phyloP scores from a whole-genome alignment of 2,329 filamentous ascomycete species.

The Chrysoporthe puriensis region DNA sequence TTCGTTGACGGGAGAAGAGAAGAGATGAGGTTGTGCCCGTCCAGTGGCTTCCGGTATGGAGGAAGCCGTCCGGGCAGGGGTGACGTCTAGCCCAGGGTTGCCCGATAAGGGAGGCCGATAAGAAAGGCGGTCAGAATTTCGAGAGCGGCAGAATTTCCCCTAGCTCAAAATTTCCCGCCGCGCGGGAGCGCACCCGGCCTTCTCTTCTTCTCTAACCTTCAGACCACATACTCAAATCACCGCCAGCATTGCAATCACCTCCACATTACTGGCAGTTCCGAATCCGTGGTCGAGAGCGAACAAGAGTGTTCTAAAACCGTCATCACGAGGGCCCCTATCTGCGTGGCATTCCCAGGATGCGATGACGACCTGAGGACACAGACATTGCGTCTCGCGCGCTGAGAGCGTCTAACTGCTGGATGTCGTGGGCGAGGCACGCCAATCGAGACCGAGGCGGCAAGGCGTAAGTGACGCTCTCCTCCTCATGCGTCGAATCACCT shows the following conservation, averaged over 20 bases:
- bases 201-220: slow-evolving; percentile 33
- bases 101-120: slow-evolving; percentile 12
- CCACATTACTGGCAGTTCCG: slow-evolving; percentile 55
- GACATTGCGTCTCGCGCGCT: slow-evolving; percentile 6
- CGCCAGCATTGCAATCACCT: slow-evolving; percentile 42
- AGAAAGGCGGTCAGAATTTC: slow-evolving; percentile 20
- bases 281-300: slow-evolving; percentile 61
- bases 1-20: neutral
- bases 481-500: neutral
- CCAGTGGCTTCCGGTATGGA: neutral
- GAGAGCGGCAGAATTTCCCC: slow-evolving; percentile 10
- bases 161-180: slow-evolving; percentile 17
- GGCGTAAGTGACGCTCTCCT: slow-evolving; percentile 23
- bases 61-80: neutral
- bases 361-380: slow-evolving; percentile 63
- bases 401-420: neutral
- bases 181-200: neutral
- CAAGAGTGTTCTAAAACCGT: slow-evolving; percentile 65
- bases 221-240: slow-evolving; percentile 40
- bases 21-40: neutral
- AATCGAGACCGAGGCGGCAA: neutral
- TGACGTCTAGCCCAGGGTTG: neutral
- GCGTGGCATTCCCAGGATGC: slow-evolving; percentile 65
- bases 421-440: neutral
- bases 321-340: slow-evolving; percentile 66